Conservation (phyloP, 306 rosid genomes). For the Hippophae rhamnoides region DNA sequence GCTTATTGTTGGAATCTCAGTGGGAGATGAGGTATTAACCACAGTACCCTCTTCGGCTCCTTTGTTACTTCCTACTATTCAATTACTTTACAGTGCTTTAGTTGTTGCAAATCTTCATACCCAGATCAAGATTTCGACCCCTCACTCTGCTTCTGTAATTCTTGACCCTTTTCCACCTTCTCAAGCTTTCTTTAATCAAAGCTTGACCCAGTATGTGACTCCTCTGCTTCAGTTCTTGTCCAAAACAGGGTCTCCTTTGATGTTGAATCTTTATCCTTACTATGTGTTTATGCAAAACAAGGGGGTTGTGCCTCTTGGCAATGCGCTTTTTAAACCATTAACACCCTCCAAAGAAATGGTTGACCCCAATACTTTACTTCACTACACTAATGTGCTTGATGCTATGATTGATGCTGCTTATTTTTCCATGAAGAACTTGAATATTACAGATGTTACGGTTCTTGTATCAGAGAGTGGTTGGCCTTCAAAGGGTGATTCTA, state of each 20-base stretch:
- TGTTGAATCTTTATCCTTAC: slow-evolving; percentile 82
- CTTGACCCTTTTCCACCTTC: slow-evolving; percentile 83
- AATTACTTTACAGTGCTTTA: slow-evolving; percentile 53
- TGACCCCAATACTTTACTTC: slow-evolving; percentile 82
- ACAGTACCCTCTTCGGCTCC: slow-evolving; percentile 62
- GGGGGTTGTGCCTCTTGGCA: slow-evolving; percentile 63
- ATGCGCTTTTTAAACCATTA: slow-evolving; percentile 58
- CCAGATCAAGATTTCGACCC: slow-evolving; percentile 57
- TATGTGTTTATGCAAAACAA: slow-evolving; percentile 81
- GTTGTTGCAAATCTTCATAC: slow-evolving; percentile 54
- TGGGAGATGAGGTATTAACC: slow-evolving; percentile 81
- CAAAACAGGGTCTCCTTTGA: slow-evolving; percentile 51
- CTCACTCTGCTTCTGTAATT: slow-evolving; percentile 56
- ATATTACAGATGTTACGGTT: slow-evolving; percentile 56
- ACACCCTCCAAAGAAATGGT: slow-evolving; percentile 75
- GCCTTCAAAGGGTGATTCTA: slow-evolving; percentile 75
- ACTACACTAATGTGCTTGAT: slow-evolving; percentile 67
- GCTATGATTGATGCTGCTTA: slow-evolving; percentile 87
- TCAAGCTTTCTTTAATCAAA: slow-evolving; percentile 75
- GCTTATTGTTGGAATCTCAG: slow-evolving; percentile 48
- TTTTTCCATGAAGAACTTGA: slow-evolving; percentile 73
- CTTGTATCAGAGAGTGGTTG: slow-evolving; percentile 78
- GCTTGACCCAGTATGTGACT: slow-evolving; percentile 25
- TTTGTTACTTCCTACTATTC: slow-evolving; percentile 54
- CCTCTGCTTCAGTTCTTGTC: slow-evolving; percentile 65